Evolutionary conservation across 2,329 filamentous ascomycete genomes (phyloP), one percentile per base, ranked within the genome.

Genomic region (Fusarium sterilihyphosum): DNA sequence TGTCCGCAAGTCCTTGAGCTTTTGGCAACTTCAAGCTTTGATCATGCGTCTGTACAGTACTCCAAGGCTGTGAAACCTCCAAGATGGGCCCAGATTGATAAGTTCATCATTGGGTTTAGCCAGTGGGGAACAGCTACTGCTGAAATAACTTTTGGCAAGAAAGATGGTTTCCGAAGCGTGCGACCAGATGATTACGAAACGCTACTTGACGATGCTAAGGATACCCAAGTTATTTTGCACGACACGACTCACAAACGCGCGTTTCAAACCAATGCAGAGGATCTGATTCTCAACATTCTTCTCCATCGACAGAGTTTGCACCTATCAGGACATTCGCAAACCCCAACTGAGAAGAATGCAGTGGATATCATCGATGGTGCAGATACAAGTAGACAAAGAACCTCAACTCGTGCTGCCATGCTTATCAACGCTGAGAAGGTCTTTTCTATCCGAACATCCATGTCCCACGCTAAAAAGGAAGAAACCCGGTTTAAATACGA

Each of bases 271-370:
- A 44, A 26, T 44, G 43, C 43, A 0, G 43, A 44, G 43, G 43
- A 44, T 44, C 43, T 44, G 5, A 44, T 44, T 24, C 43, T 44
- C 0, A 44, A 44, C n/a, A 24, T 44, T 24, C n/a, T 44, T 18
- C 43, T 44, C n/a, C 43, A 44, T 24, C n/a, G 43, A 24, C 43
- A 44, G n/a, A 44, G 17, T 8, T 44, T 44, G 3, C 11, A 8
- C 1, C n/a, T 44, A 44, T 18, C 43, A 13, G 17, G 11, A 18
- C 5, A 12, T 9, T 13, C 43, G 4, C 7, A 8, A 24, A 24
- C 0, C n/a, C 11, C 11, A 0, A 24, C 10, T 4, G 11, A 24
- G 5, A 44, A 24, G n/a, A 13, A 9, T 13, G 7, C 11, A 18
- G 43, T 24, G 11, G 43, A 44, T 18, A 46, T 26, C 1, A 26